Base-by-base conservation (phyloP, 2,329 filamentous ascomycete genomes). In the Tetracladium maxilliforme region DNA sequence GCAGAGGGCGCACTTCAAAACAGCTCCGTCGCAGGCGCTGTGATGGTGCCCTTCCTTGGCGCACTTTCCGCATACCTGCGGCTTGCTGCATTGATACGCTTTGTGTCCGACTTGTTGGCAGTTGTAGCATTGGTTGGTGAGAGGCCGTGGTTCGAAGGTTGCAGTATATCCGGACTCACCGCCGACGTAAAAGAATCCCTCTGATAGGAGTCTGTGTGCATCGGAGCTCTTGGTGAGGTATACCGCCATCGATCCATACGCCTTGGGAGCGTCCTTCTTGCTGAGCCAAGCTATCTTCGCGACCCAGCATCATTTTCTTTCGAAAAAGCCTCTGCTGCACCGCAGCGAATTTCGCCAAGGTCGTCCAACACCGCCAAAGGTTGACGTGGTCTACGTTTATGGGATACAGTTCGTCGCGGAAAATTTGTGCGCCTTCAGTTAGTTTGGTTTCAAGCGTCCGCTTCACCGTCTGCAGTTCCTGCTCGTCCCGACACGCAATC, bases 61-160 rank as follows among this genome's bases (percentile, higher is more conserved):
- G 15, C 28, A 32, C 19, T 22, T 32, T 11, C 13, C 28, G 27
- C 33, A 42, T 4, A 31, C 22, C 24, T 38, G 31, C 8, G 29
- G 21, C 7, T 43, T 44, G 19, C 31, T 37, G 24, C 33, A 48
- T 19, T 43, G 24, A 26, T 35, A 40, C 9, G 36, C 38, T 26
- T 44, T 45, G 21, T 43, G 30, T n/a, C 34, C 29, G 18, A 44
- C 36, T 26, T 42, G 27, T 31, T 45, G 32, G 26, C 36, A 47
- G 19, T 45, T 45, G 23, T 43, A 47, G 26, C 32, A 48, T 36
- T 46, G 31, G 16, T 34, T 28, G 17, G 36, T 39, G 27, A 33
- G 30, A 19, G 25, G 30, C 23, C 36, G 33, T 4, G 21, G 34
- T 27, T 42, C 30, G 20, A 41, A 42, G 8, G 24, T 10, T n/a